phyloP scores from a whole-genome alignment of 805 yeast species.

The Priceomyces carsonii region DNA sequence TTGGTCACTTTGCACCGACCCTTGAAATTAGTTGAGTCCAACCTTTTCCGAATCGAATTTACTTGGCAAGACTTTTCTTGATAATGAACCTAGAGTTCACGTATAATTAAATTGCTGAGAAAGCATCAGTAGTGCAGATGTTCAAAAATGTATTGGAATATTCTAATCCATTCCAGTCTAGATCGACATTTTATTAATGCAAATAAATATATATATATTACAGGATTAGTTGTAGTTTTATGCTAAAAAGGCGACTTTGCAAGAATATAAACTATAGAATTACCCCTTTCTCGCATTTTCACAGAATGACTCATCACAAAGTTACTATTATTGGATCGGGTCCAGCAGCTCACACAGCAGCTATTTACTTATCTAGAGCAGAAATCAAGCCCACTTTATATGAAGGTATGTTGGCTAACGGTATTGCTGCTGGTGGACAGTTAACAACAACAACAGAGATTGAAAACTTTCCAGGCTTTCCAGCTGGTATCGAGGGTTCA shows the following conservation, averaged over 20 bases:
- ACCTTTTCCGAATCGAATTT: too few relatives aligned
- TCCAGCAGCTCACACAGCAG: constrained; percentile 99
- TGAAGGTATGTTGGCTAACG: constrained; percentile 97
- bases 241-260: not conserved
- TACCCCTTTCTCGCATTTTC: too few relatives aligned
- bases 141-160: too few relatives aligned
- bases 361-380: constrained; percentile 94
- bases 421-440: constrained; percentile 99
- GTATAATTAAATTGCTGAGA: too few relatives aligned
- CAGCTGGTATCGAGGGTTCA: constrained; percentile 84
- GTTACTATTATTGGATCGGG: constrained; percentile 95
- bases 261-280: not conserved
- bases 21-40: too few relatives aligned
- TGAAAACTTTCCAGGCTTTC: constrained; percentile 99
- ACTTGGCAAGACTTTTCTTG: too few relatives aligned
- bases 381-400: constrained; percentile 91
- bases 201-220: not conserved
- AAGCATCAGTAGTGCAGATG: too few relatives aligned
- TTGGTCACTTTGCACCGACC: too few relatives aligned
- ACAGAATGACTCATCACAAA: constrained; percentile 74
- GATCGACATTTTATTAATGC: constrained; percentile 5
- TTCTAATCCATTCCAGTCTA: constrained; percentile 4
- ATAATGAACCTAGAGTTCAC: too few relatives aligned
- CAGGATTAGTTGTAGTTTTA: not conserved
- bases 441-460: constrained; percentile 97